Base-by-base conservation (phyloP, 176 grass and related monocot species). In the Triticum urartu region DNA sequence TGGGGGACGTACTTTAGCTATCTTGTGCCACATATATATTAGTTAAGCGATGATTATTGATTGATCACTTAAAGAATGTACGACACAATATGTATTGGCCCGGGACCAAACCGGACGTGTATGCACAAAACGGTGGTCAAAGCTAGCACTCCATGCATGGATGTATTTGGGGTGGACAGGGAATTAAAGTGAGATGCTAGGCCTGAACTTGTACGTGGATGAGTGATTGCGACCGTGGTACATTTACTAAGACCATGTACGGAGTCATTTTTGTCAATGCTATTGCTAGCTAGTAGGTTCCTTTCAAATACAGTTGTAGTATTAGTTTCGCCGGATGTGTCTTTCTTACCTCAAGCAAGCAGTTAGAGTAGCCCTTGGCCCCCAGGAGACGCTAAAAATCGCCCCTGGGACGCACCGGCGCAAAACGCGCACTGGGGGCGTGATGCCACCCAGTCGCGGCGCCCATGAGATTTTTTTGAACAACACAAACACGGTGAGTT, bases 111-210 rank as follows among this genome's bases (percentile, higher is more conserved):
- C 26, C 20, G 40, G 26, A 34, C 17, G 18, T n/a, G 10, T 54
- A 69, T 58, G 47, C 24, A 38, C 47, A 7, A 45, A 47, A 38
- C 30, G 36, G 28, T 82, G 47, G 40, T 50, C 24, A 65, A 65
- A 45, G 77, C 14, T 24, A 18, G 14, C 43, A 14, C 13, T 33
- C 4, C 5, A 45, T 32, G 61, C 13, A 45, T 64, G 8, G 45
- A 47, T 42, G 6, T 64, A 17, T 34, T 52, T 52, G 26, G 10
- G 11, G 28, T 13, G 9, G 54, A 62, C 43, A 79, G 9, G 38
- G 35, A 70, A 64, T 64, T 36, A 71, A 24, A 73, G 39, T 81
- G 39, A 74, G 85, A 80, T 80, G 80, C 67, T 80, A 87, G 38
- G 26, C 8, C 32, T 61, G 26, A 68, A 73, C 36, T 74, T 50